These are phyloP conservation scores for Nadsonia starkeyi-henricii DNA, from an alignment of 1,139 yeast species.

Conservation along the genomic window DNA sequence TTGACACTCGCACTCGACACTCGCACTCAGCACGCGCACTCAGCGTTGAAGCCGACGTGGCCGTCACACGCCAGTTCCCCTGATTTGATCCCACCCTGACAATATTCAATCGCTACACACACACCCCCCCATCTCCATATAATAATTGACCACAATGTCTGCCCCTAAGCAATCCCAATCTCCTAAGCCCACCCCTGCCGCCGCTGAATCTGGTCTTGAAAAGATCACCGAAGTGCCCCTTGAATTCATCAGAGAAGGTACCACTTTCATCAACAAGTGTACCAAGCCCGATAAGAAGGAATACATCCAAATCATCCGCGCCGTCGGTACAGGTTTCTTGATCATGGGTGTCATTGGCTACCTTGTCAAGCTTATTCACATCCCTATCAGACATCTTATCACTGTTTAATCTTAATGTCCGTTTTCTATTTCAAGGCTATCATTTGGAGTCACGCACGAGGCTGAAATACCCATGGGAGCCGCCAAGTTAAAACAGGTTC, in stretches of 20 bases:
- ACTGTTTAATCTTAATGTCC: slow-evolving; percentile 35
- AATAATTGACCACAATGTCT: not conserved
- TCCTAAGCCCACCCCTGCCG: not conserved
- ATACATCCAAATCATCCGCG: slow-evolving; percentile 76
- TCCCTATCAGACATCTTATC: slow-evolving; percentile 93
- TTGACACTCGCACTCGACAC: too few species aligned
- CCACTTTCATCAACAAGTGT: slow-evolving; percentile 79
- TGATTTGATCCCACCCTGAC: too few species aligned
- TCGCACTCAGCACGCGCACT: too few species aligned
- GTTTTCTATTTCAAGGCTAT: too few species aligned
- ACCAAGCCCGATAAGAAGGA: slow-evolving; percentile 87
- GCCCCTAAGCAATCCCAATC: not conserved
- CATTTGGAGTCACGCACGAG: too few species aligned
- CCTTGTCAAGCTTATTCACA: slow-evolving; percentile 84
- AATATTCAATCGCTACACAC: too few species aligned
- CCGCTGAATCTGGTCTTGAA: slow-evolving; percentile 31
- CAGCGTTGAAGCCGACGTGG: too few species aligned
- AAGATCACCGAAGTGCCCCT: slow-evolving; percentile 80
- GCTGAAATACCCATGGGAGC: too few species aligned
- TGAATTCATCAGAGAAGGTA: slow-evolving; percentile 83
- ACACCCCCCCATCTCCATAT: too few species aligned
- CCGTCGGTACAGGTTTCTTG: slow-evolving; percentile 91
- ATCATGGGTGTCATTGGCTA: slow-evolving; percentile 98
- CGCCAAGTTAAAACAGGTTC: too few species aligned
- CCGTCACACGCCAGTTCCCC: too few species aligned